Conservation (phyloP, 2,329 filamentous ascomycete genomes). For the Macrophomina pseudophaseolina region DNA sequence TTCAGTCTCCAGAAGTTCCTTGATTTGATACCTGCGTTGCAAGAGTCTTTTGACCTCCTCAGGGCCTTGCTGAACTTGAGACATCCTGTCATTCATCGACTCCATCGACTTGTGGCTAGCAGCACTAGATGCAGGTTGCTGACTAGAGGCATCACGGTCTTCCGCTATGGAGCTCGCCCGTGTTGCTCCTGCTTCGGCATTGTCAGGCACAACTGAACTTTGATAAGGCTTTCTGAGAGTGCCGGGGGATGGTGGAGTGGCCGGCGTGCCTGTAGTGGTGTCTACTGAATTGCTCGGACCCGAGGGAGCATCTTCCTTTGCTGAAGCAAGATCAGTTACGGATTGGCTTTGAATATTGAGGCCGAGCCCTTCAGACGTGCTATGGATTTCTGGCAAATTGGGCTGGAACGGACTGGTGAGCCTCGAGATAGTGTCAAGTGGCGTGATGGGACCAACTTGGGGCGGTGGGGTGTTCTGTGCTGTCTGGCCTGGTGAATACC, state of each 20-base stretch:
- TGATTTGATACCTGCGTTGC: conserved; percentile 82
- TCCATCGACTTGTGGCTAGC: conserved; percentile 8
- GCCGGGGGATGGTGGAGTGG: conserved; percentile 28
- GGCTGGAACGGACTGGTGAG: conserved; percentile 31
- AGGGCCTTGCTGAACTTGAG: neutral
- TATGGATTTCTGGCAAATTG: conserved; percentile 46
- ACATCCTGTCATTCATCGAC: neutral
- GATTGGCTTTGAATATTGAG: conserved; percentile 47
- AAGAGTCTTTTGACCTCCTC: conserved; percentile 68
- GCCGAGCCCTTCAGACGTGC: conserved; percentile 48
- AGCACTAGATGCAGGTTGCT: conserved; percentile 3
- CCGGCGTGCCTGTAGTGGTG: neutral
- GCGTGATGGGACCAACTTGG: conserved; percentile 7
- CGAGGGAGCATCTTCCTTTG: neutral
- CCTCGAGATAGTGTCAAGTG: conserved; percentile 10
- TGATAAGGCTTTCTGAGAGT: conserved; percentile 26
- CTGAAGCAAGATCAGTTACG: neutral
- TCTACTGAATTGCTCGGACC: neutral
- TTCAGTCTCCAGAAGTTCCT: conserved; percentile 92
- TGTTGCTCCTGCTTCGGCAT: neutral
- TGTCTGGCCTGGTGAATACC: conserved; percentile 34
- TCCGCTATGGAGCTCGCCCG: neutral
- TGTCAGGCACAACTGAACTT: neutral
- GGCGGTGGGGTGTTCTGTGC: neutral
- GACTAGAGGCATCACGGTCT: neutral